phyloP scores from a whole-genome alignment of 1,139 yeast genomes.

The Suhomyces atakaporum region DNA sequence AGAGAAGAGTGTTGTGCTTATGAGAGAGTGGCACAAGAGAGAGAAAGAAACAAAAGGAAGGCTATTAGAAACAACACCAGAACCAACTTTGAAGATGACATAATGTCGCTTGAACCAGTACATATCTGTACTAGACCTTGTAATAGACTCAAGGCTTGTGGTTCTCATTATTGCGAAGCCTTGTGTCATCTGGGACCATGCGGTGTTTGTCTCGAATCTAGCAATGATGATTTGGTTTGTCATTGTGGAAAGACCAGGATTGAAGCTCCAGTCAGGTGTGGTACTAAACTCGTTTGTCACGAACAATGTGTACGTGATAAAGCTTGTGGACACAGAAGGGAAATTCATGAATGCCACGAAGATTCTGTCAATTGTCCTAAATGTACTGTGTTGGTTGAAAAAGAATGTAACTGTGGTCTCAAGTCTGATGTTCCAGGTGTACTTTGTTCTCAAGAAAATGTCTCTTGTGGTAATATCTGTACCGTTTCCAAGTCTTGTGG shows the following conservation, averaged over 20 bases:
- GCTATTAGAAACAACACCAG: constrained; percentile 44
- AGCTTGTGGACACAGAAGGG: constrained; percentile 74
- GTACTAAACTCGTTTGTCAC: constrained; percentile 70
- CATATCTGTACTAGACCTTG: constrained; percentile 80
- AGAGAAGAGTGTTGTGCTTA: constrained; percentile 66
- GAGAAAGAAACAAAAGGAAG: constrained; percentile 62
- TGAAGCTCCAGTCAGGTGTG: constrained; percentile 89
- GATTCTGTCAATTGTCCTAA: constrained; percentile 67
- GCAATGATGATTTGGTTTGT: constrained; percentile 79
- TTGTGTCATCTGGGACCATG: constrained; percentile 86
- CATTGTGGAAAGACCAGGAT: constrained; percentile 82
- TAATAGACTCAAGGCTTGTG: constrained; percentile 67
- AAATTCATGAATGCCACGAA: constrained; percentile 75
- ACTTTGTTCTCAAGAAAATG: constrained; percentile 67
- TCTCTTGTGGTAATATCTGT: constrained; percentile 75
- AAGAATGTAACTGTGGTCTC: constrained; percentile 73
- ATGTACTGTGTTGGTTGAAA: constrained; percentile 69
- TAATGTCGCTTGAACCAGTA: constrained; percentile 67
- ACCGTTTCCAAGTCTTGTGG: constrained; percentile 61
- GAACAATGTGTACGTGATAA: constrained; percentile 65
- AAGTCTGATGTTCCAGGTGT: constrained; percentile 56
- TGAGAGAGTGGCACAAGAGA: constrained; percentile 60
- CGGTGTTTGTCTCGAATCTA: constrained; percentile 80
- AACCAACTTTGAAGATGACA: constrained; percentile 43
- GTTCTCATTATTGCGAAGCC: constrained; percentile 69